Conservation (phyloP, 2,329 filamentous ascomycete genomes). For the Venturia carpophila region DNA sequence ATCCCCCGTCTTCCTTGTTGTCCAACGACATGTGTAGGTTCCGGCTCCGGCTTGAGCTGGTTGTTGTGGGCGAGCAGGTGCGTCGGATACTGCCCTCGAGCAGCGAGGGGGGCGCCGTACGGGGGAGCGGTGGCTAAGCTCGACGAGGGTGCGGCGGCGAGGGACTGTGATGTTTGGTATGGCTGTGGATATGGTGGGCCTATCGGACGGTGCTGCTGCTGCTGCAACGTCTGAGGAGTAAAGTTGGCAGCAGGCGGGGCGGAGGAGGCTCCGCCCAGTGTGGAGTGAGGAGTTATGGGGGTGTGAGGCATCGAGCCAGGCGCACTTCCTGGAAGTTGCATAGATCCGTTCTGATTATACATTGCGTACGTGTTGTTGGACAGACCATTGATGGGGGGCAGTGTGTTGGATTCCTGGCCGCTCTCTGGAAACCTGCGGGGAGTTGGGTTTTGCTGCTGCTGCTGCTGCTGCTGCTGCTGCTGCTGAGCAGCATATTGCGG, state of each 20-base stretch:
- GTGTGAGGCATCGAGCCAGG: slow-evolving; percentile 16
- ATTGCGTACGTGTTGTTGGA: not conserved
- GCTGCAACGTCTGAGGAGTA: slow-evolving; percentile 1
- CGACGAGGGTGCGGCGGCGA: slow-evolving; percentile 8
- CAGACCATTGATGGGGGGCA: slow-evolving; percentile 16
- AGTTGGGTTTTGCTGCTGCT: not conserved
- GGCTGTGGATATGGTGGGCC: slow-evolving; percentile 8
- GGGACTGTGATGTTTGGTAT: not conserved
- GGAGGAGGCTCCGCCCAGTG: slow-evolving; percentile 5
- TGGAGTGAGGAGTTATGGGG: slow-evolving; percentile 16
- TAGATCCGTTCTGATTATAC: slow-evolving; percentile 6
- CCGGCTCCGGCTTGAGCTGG: slow-evolving; percentile 32
- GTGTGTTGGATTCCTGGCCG: slow-evolving; percentile 14
- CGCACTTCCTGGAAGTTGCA: slow-evolving; percentile 3
- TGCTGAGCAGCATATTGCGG: slow-evolving; percentile 6
- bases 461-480: slow-evolving; percentile 8
- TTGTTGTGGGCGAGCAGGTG: slow-evolving; percentile 10
- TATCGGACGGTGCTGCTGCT: not conserved
- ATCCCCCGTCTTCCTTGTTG: slow-evolving; percentile 90
- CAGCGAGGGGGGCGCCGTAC: not conserved
- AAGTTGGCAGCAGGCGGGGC: slow-evolving; percentile 12
- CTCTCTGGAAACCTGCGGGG: not conserved
- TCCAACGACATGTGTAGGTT: slow-evolving; percentile 85
- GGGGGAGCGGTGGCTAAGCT: slow-evolving; percentile 4
- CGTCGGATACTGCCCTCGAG: not conserved